Conservation (phyloP, 1,139 yeast species). For the Geotrichum europaeum region DNA sequence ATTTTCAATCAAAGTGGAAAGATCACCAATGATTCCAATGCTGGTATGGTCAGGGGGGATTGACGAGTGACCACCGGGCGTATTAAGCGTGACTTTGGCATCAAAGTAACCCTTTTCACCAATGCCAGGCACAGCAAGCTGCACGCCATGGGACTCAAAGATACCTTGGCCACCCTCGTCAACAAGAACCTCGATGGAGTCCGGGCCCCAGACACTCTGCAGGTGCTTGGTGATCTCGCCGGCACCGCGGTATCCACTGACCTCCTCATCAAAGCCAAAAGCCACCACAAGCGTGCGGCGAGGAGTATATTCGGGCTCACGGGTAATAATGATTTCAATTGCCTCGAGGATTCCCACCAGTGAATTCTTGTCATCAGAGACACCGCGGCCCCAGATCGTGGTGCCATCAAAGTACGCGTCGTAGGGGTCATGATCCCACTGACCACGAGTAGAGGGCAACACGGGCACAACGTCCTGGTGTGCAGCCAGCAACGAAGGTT, state of each 20-base stretch:
- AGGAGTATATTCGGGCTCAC: conserved; percentile 41
- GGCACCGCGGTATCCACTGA: conserved; percentile 58
- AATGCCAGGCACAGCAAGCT: conserved; percentile 53
- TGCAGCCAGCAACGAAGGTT: conserved; percentile 65
- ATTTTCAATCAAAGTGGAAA: conserved; percentile 46
- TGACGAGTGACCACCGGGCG: conserved; percentile 71
- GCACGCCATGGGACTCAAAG: conserved; percentile 40
- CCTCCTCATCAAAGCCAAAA: conserved; percentile 72
- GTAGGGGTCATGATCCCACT: conserved; percentile 69
- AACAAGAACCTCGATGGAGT: conserved; percentile 51
- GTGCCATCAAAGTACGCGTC: conserved; percentile 60
- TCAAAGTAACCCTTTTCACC: conserved; percentile 66
- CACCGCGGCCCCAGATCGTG: conserved; percentile 57
- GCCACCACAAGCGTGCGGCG: conserved; percentile 52
- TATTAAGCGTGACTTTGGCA: conserved; percentile 42
- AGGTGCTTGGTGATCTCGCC: conserved; percentile 39
- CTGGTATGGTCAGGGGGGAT: conserved; percentile 68
- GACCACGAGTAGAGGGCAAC: conserved; percentile 47
- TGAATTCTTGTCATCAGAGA: conserved; percentile 56
- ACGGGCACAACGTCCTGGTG: conserved; percentile 86
- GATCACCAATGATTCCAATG: conserved; percentile 61
- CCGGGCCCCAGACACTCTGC: conserved; percentile 47
- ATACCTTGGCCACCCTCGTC: conserved; percentile 56
- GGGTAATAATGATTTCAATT: conserved; percentile 43
- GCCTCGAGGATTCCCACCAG: conserved; percentile 55